Evolutionary conservation across 805 yeast species (phyloP).

Genomic region (Pichia exigua): DNA sequence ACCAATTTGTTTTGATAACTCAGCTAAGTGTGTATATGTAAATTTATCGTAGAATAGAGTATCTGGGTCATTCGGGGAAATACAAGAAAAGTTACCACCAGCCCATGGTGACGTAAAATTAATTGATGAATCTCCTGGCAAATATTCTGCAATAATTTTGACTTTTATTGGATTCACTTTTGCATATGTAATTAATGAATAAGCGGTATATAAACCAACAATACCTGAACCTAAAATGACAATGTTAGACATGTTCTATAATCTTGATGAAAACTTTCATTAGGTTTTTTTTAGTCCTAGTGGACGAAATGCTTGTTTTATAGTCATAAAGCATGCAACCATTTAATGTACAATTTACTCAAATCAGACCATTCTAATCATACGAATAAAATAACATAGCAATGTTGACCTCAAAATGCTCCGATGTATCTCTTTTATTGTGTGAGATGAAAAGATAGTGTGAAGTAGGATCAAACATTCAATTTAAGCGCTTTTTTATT

Average conservation of each 20-base stretch:
- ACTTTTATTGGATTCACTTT: constrained; percentile 36
- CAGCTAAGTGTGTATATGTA: constrained; percentile 43
- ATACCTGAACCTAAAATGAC: constrained; percentile 49
- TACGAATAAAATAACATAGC: neutral
- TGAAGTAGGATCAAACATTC: neutral
- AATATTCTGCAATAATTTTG: constrained; percentile 51
- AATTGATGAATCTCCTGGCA: constrained; percentile 73
- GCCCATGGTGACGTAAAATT: constrained; percentile 79
- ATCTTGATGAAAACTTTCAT: neutral
- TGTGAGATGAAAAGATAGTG: neutral
- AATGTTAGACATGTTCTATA: constrained; percentile 1
- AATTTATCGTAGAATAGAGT: constrained; percentile 44
- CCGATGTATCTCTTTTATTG: neutral
- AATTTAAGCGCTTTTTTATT: neutral
- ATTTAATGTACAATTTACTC: neutral
- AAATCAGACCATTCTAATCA: neutral
- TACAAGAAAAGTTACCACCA: constrained; percentile 53
- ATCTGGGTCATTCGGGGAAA: constrained; percentile 47
- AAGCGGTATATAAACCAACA: constrained; percentile 56
- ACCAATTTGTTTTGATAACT: constrained; percentile 40
- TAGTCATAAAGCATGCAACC: neutral
- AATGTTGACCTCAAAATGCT: neutral
- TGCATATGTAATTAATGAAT: constrained; percentile 35
- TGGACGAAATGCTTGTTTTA: neutral
- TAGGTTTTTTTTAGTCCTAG: neutral